phyloP scores from a whole-genome alignment of 2,329 filamentous ascomycete species.

The Proliferodiscus dingleyae region DNA sequence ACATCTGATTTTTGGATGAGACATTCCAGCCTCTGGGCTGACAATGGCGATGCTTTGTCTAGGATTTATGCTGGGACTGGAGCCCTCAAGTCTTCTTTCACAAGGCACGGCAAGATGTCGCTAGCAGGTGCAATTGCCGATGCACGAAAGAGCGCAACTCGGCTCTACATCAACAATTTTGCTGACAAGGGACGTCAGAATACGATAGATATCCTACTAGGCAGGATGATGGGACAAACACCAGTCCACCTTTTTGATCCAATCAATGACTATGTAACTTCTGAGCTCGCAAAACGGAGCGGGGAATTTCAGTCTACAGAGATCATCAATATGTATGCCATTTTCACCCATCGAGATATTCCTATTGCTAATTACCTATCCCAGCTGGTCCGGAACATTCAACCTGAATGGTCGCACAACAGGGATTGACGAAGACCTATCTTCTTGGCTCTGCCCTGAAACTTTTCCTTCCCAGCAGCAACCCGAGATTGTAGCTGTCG shows the following conservation, averaged over 20 bases:
- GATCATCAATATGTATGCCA: conserved; percentile 60
- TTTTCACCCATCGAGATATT: background rate
- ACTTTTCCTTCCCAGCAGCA: conserved; percentile 51
- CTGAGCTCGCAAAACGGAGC: conserved; percentile 64
- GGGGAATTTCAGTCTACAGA: conserved; percentile 72
- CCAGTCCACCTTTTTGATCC: conserved; percentile 88
- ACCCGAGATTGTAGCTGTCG: conserved; percentile 83
- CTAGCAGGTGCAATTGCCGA: conserved; percentile 91
- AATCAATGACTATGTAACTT: conserved; percentile 82
- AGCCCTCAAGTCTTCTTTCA: conserved; percentile 92
- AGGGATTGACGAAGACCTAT: conserved; percentile 74
- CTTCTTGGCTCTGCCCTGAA: conserved; percentile 77
- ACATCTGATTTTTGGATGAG: conserved; percentile 83
- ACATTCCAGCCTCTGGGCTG: conserved; percentile 92
- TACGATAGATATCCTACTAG: conserved; percentile 89
- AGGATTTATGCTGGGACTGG: conserved; percentile 96
- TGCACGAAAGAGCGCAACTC: conserved; percentile 86
- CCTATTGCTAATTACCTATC: background rate
- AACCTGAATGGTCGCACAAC: conserved; percentile 87
- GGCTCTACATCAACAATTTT: conserved; percentile 97
- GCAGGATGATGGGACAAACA: conserved; percentile 74
- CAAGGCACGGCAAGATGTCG: conserved; percentile 91
- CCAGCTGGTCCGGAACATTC: conserved; percentile 72
- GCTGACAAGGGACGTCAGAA: conserved; percentile 88
- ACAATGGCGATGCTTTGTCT: conserved; percentile 91